Evolutionary conservation across 2,329 filamentous ascomycete species (phyloP), one percentile per base, ranked within the genome.

Genomic region (Pseudogymnoascus sp.): DNA sequence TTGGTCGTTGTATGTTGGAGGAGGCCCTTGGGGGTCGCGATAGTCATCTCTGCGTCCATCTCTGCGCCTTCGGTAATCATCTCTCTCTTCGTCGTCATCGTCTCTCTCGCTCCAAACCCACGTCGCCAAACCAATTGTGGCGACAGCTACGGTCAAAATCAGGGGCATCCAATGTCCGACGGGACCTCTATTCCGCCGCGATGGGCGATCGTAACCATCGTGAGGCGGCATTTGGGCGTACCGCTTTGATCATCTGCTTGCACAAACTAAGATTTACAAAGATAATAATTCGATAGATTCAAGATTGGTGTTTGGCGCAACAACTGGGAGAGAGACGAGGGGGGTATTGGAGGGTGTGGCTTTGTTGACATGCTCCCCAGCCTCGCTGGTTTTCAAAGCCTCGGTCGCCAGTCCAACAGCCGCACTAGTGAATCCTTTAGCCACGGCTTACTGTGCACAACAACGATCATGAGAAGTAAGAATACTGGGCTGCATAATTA

Each of bases 71-170:
- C 78, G 68, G 77, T 8, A 6, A 60, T 85, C 82, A 64, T 81
- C 79, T 64, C 85, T 80, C 62, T 83, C 81, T 28, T 91, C 87
- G 60, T 90, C 87, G 62, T 87, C 83, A 66, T 89, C 87, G 70
- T 82, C 84, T 69, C 90, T 87, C 76, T 96, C 91, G 73, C 89
- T 95, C 91, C 91, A 96, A 63, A 92, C 85, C 93, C 93, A 97
- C 62, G 91, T 91, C 59, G 87, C 92, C 57, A 96, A 77, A 35
- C 92, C 91, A 61, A 89, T 86, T 20, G 92, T 91, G 63, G 93
- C 93, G 67, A 95, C 85, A 53, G 91, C 92, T 62, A 96, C 85
- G 58, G 92, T 97, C 66, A 96, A 76, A 66, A 86, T 87, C 61
- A 97, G 81, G 64, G 93, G 93, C 63, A 96, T 84, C 90, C 92